Evolutionary conservation across 2,329 filamentous ascomycete genomes (phyloP).

Genomic region (Aureobasidium zeae): DNA sequence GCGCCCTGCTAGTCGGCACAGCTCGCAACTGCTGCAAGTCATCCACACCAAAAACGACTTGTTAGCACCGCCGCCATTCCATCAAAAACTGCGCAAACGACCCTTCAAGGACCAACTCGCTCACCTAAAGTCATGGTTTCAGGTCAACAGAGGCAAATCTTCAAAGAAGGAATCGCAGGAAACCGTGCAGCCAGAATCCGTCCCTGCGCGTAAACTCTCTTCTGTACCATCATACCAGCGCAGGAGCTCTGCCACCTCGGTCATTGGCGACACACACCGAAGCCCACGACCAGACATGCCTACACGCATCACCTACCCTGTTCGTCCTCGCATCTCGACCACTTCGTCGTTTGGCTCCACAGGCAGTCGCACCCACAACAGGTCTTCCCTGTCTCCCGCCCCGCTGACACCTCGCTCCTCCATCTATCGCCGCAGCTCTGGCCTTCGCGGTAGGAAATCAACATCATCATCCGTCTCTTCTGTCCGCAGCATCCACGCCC

Average conservation of each 20-base stretch:
- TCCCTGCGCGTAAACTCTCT: not conserved
- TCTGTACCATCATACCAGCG: slow-evolving; percentile 1
- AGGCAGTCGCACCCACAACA: slow-evolving; percentile 38
- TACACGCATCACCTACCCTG: slow-evolving; percentile 31
- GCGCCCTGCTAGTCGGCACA: slow-evolving; percentile 29
- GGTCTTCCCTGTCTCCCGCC: slow-evolving; percentile 75
- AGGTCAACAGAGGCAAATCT: slow-evolving; percentile 35
- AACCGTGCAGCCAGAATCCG: not conserved
- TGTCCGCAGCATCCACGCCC: slow-evolving; percentile 79
- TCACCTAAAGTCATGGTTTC: slow-evolving; percentile 63
- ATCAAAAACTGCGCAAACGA: slow-evolving; percentile 49
- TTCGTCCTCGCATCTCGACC: slow-evolving; percentile 37
- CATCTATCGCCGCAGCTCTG: slow-evolving; percentile 65
- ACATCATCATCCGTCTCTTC: slow-evolving; percentile 93
- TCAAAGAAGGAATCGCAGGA: slow-evolving; percentile 5
- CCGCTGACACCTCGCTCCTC: slow-evolving; percentile 82
- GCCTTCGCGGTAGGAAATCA: slow-evolving; percentile 83
- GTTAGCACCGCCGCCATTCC: slow-evolving; percentile 41
- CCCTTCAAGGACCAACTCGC: slow-evolving; percentile 58
- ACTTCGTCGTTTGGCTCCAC: slow-evolving; percentile 29
- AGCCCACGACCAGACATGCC: slow-evolving; percentile 29
- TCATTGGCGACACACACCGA: not conserved
- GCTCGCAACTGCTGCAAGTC: slow-evolving; percentile 78
- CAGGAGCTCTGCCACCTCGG: slow-evolving; percentile 1
- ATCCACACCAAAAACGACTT: slow-evolving; percentile 62